Evolutionary conservation across 2,329 filamentous ascomycete species (phyloP), one percentile per base, ranked within the genome.

Genomic region (Botryotinia convoluta): DNA sequence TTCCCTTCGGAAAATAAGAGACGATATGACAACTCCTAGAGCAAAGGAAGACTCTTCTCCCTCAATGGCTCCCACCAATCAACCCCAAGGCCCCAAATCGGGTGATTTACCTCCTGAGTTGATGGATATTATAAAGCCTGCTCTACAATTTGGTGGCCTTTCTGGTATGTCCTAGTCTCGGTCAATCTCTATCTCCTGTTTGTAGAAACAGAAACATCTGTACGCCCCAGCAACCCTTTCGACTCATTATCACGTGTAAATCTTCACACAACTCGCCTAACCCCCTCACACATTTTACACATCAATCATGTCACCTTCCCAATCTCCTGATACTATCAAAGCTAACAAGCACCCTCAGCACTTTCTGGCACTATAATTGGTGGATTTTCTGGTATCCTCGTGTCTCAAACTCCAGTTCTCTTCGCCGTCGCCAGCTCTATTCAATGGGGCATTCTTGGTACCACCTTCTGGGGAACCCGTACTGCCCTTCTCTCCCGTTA

Each of bases 381-480:
- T 51, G 90, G 92, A 69, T 87, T 91, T 68, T 87, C 88, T 51
- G 94, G 93, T 42, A 91, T 97, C 64, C 82, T 95, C 65, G 87
- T 90, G 73, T 91, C 91, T 29, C 86, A 85, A 35, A 88, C 87
- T 22, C 91, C 93, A 6, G 86, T 89, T 3, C 82, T 95, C 10
- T 95, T 94, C 83, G 91, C 93, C 0, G 77, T 91, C 20, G 87
- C 91, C 54, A 90, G 91, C 35, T 92, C 93, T 29, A 85, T 93
- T 59, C 94, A 97, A 83, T 97, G 93, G 89, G 93, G 93, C 82
- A 87, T 89, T 60, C 86, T 97, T 57, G 93, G 93, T 51, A 89
- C 88, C 64, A 92, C 89, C 26, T 98, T 91, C 81, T 95, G 91
- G 86, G 91, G 92, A 67, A 72, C 71, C 18, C 62, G 82, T 29